Evolutionary conservation across 2,329 filamentous ascomycete genomes (phyloP).

Genomic region (Sporothrix brunneoviolacea): DNA sequence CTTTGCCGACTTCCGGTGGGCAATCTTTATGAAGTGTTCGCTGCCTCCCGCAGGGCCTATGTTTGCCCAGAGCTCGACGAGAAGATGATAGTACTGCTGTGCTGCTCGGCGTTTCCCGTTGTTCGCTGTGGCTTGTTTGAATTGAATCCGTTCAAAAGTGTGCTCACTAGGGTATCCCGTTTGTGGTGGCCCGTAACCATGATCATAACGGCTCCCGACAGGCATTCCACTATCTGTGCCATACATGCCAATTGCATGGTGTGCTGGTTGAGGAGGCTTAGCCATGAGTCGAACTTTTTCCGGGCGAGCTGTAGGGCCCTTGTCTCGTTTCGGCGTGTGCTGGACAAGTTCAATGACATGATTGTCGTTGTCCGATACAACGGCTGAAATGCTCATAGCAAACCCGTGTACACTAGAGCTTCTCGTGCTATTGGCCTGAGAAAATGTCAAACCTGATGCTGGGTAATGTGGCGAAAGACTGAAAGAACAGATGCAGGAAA

Average conservation of each 20-base stretch:
- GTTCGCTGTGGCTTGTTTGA: constrained; percentile 89
- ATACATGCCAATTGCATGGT: constrained; percentile 42
- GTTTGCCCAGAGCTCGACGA: constrained; percentile 75
- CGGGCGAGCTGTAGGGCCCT: constrained; percentile 72
- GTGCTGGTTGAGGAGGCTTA: constrained; percentile 47
- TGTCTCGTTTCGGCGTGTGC: constrained; percentile 87
- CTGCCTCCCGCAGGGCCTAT: constrained; percentile 40
- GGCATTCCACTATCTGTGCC: constrained; percentile 17
- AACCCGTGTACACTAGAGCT: constrained; percentile 65
- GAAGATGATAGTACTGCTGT: constrained; percentile 88
- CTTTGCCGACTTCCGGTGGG: constrained; percentile 65
- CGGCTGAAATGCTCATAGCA: constrained; percentile 77
- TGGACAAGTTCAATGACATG: constrained; percentile 81
- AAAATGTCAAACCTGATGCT: constrained; percentile 44
- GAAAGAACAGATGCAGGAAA: constrained; percentile 77
- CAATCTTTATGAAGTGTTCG: constrained; percentile 62
- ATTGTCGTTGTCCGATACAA: constrained; percentile 67
- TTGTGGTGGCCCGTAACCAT: constrained; percentile 33
- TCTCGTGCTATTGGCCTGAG: constrained; percentile 42
- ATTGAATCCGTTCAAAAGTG: constrained; percentile 84
- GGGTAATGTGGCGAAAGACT: constrained; percentile 53
- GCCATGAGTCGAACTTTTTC: constrained; percentile 62
- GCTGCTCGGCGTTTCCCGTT: constrained; percentile 86
- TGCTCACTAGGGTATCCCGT: constrained; percentile 44
- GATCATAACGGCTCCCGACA: constrained; percentile 32